Conservation (phyloP, 2,329 filamentous ascomycete species). For the Colletotrichum destructivum region DNA sequence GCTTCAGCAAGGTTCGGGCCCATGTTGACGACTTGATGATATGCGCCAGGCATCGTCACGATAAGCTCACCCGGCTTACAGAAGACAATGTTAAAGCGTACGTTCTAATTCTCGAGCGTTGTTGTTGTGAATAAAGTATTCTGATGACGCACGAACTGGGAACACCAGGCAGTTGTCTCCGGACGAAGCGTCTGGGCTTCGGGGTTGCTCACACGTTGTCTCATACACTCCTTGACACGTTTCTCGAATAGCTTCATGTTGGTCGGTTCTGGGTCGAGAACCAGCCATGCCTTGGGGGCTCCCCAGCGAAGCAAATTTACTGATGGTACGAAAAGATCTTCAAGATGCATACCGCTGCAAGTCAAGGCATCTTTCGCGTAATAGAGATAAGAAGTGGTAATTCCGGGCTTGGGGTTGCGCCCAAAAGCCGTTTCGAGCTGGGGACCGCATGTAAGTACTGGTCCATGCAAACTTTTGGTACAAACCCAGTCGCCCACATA, state of each 20-base stretch:
- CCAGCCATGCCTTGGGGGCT: slow-evolving; percentile 8
- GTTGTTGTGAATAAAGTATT: slow-evolving; percentile 8
- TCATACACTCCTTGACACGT: not conserved
- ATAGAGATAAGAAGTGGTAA: slow-evolving; percentile 14
- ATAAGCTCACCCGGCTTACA: slow-evolving; percentile 1
- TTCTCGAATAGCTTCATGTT: slow-evolving; percentile 6
- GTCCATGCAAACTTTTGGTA: not conserved
- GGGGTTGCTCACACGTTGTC: not conserved
- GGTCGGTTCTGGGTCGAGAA: not conserved
- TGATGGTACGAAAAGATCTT: slow-evolving; percentile 7
- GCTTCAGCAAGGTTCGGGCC: slow-evolving; percentile 9
- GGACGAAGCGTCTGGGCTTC: not conserved
- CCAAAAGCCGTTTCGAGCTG: not conserved
- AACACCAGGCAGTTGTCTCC: not conserved
- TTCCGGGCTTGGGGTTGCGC: slow-evolving; percentile 4
- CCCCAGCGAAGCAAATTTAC: slow-evolving; percentile 14
- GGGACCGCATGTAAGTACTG: slow-evolving; percentile 7
- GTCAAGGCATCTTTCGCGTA: slow-evolving; percentile 14
- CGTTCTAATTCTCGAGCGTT: not conserved
- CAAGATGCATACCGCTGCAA: slow-evolving; percentile 12
- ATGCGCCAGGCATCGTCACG: slow-evolving; percentile 6
- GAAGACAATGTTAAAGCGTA: not conserved
- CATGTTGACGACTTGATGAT: slow-evolving; percentile 8
- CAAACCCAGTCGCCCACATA: slow-evolving; percentile 13
- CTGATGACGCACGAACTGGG: slow-evolving; percentile 6